Evolutionary conservation across 257 asterid genomes (phyloP), one percentile per base, ranked within the genome.

Genomic region (Lycium ferocissimum): DNA sequence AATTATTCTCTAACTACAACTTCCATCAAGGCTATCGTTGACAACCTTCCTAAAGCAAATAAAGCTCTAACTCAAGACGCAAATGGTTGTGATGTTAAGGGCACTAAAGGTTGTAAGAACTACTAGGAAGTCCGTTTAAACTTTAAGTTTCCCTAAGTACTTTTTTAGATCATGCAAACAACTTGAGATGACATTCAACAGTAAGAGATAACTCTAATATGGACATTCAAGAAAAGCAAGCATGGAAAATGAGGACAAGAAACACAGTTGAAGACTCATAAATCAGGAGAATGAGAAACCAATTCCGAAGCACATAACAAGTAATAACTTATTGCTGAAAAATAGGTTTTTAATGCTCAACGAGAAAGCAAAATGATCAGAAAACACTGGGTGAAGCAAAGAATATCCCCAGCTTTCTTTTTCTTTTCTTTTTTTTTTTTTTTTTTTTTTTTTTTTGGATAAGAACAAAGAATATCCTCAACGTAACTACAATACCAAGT

Each of bases 211-310:
- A 69, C 78, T 37, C 7, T 69, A 69, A 69, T 38, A 47, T 37
- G 53, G 78, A 69, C 14, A 69, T 69, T 7, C 78, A 69, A 69
- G 78, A 38, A 65, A 38, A 69, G 40, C 26, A 69, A 69, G 26
- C 26, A 69, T 69, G 53, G 78, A 38, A 38, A 69, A 69, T 69
- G 78, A 22, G 20, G 26, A 38, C 78, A 37, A 37, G 26, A 69
- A 69, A 69, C 78, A 69, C 13, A 38, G 22, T 69, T 38, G 26
- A 69, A 15, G 78, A 15, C 13, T 37, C 51, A 15, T 14, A 15
- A 33, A 37, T 33, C 51, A 37, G 78, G 26, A 69, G 78, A 69
- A 69, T 15, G 51, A 51, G 1, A 37, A 58, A 12, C n/a, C 12
- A 38, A 37, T 35, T 67, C 49, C 26, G 20, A 67, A 13, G 43